Evolutionary conservation across 495 filamentous ascomycete genomes (phyloP), one percentile per base, ranked within the genome.

Genomic region (Xylaria nigripes): DNA sequence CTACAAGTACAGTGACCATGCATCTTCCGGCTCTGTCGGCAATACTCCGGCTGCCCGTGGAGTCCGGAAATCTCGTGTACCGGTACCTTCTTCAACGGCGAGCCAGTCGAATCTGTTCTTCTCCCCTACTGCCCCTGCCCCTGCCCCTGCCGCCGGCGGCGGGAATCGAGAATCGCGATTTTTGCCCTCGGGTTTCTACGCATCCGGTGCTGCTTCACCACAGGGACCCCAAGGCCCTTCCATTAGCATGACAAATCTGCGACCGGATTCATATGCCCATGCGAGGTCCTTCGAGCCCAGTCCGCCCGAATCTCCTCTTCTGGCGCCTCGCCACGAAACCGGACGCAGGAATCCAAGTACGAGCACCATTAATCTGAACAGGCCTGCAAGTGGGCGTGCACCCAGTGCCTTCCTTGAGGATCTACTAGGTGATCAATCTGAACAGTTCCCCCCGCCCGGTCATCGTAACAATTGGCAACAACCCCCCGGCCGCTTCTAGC

Each of bases 371-470:
- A 87, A 86, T 62, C 67, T 89, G 45, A 81, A 74, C 59, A 72
- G 80, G 21, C 79, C 84, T n/a, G 76, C 79, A 19, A 81, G 83
- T 42, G 83, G 81, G 34, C 76, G 93, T 38, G 89, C 90, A 24
- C 93, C 93, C 10, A 95, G 90, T 69, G 87, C 91, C 40, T 96
- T 91, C 64, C 70, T 98, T 40, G 92, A 98, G 54, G 93, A 97
- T 73, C 62, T 98, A 53, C 87, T 98, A 65, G 90, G 91, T 49
- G 76, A 77, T 27, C 65, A 72, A 43, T 64, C 65, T 7, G 66
- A 68, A 22, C 48, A 56, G 34, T 72, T 72, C 51, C 71, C 71
- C 19, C 68, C 72, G 1, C 65, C 54, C 2, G 56, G 57, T 22
- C 57, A 62, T 22, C 61, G 54, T 22, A 54, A 56, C 34, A 66